Conservation (phyloP, 768 basidiomycete species). For the Kwoniella bestiolae region DNA sequence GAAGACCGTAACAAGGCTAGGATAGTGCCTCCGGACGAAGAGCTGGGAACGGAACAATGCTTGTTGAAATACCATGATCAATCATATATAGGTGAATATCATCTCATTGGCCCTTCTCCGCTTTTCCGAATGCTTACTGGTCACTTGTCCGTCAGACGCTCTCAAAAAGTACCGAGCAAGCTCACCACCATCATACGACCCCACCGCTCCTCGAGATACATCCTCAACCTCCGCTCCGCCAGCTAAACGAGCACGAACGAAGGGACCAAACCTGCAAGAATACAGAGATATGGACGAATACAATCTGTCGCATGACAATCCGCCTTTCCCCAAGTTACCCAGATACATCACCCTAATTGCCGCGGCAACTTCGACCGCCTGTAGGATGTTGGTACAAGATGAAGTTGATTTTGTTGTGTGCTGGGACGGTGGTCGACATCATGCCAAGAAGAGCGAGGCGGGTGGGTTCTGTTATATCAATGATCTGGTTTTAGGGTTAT, state of each 20-base stretch:
- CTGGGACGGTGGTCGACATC: conserved; percentile 96
- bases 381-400: conserved; percentile 61
- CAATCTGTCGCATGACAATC: conserved; percentile 70
- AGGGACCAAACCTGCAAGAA: conserved; percentile 36
- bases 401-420: conserved; percentile 70
- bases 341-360: conserved; percentile 74
- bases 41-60: conserved; percentile 64
- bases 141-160: conserved; percentile 39
- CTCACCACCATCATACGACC: conserved; percentile 17
- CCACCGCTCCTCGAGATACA: conserved; percentile 57
- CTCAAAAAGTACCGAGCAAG: conserved; percentile 4
- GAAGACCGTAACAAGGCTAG: background rate
- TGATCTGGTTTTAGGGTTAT: conserved; percentile 80
- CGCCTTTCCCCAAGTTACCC: conserved; percentile 70
- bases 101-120: background rate
- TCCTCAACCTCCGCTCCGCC: conserved; percentile 31
- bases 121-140: conserved; percentile 38
- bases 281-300: background rate
- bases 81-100: conserved; percentile 70
- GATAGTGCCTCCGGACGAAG: conserved; percentile 62
- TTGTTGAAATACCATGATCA: conserved; percentile 71
- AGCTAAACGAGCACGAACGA: conserved; percentile 13
- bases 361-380: conserved; percentile 78
- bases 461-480: conserved; percentile 95
- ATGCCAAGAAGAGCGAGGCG: conserved; percentile 75